Conservation (phyloP, 164 flowering plant genomes). For the Magnolia officinalis region DNA sequence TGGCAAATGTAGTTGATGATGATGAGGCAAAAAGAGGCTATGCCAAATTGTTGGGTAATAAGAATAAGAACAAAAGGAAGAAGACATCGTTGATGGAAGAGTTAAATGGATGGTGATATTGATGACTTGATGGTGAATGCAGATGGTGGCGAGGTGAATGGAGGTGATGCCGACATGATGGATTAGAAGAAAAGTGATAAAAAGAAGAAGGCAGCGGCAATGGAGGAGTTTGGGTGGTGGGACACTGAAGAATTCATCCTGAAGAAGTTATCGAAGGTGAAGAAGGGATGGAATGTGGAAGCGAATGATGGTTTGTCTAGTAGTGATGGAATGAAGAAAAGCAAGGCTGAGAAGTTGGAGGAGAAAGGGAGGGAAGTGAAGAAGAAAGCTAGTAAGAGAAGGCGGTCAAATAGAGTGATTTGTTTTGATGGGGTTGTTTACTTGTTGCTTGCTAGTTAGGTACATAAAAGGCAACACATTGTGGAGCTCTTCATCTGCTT, state of each 20-base stretch:
- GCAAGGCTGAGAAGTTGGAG: constrained; percentile 15
- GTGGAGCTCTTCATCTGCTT: constrained; percentile 1
- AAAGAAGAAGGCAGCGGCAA: constrained; percentile 18
- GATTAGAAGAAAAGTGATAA: constrained; percentile 19
- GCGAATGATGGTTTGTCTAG: background rate
- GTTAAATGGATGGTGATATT: background rate
- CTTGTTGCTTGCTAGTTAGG: background rate
- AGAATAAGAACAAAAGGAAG: background rate
- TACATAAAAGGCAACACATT: background rate
- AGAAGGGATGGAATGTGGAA: constrained; percentile 9
- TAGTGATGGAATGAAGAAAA: constrained; percentile 10
- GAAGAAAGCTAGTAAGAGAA: constrained; percentile 22
- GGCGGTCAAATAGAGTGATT: background rate
- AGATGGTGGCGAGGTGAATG: background rate
- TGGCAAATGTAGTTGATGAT: constrained; percentile 12
- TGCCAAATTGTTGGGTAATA: constrained; percentile 11
- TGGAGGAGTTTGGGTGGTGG: background rate
- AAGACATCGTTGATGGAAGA: background rate
- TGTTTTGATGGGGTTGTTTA: no score
- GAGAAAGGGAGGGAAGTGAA: constrained; percentile 21
- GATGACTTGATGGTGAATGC: constrained; percentile 9
- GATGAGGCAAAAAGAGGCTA: constrained; percentile 16
- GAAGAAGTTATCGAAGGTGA: constrained; percentile 14
- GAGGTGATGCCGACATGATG: constrained; percentile 6
- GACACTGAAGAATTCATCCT: background rate